phyloP scores from a whole-genome alignment of 169 alveolate genomes.

The Cryptosporidium parvum region DNA sequence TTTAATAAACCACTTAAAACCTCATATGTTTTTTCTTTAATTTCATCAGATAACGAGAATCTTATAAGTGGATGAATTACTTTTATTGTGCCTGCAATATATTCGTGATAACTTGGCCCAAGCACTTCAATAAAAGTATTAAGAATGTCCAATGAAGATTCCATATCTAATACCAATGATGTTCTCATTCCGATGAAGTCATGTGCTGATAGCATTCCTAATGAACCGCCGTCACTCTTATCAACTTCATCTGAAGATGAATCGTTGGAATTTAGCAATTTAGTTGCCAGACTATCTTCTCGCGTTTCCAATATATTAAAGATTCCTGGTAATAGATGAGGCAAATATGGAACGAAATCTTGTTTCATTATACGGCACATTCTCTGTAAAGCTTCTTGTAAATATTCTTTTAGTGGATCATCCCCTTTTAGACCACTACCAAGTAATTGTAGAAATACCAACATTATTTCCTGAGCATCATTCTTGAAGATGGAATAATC shows the following conservation, averaged over 20 bases:
- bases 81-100: slow-evolving; percentile 57
- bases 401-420: slow-evolving; percentile 89
- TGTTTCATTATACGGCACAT: slow-evolving; percentile 88
- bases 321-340: slow-evolving; percentile 86
- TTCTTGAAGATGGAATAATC: slow-evolving; percentile 84
- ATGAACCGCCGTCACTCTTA: slow-evolving; percentile 19
- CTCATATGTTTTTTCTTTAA: slow-evolving; percentile 64
- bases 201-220: slow-evolving; percentile 53
- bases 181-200: slow-evolving; percentile 74
- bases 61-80: slow-evolving; percentile 70
- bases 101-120: slow-evolving; percentile 53
- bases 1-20: slow-evolving; percentile 61
- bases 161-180: slow-evolving; percentile 63
- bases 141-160: slow-evolving; percentile 62
- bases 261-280: slow-evolving; percentile 33
- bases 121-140: slow-evolving; percentile 63
- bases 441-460: slow-evolving; percentile 85
- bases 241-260: slow-evolving; percentile 30
- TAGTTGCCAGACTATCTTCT: slow-evolving; percentile 47
- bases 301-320: slow-evolving; percentile 45
- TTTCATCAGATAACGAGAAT: slow-evolving; percentile 70
- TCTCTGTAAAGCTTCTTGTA: slow-evolving; percentile 89
- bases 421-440: slow-evolving; percentile 87
- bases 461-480: slow-evolving; percentile 89
- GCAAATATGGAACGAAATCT: slow-evolving; percentile 88